Base-by-base conservation (phyloP, 2,329 filamentous ascomycete genomes). In the Zarea fungicola region DNA sequence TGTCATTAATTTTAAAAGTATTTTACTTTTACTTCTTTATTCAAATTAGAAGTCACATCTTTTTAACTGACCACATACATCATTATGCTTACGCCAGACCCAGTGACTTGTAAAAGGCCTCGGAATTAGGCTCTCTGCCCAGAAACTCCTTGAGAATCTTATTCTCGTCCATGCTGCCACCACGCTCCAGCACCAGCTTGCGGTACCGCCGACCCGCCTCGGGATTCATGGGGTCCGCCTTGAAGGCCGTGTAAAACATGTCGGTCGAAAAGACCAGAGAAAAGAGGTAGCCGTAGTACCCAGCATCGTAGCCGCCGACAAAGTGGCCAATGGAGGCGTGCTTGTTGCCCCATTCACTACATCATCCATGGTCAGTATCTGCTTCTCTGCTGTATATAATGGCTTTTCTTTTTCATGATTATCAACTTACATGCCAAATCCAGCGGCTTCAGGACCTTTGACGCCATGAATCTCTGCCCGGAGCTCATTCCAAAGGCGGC, bases 171-270 rank as follows among this genome's bases (percentile, higher is more conserved):
- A 85, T 83, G 57, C 80, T 84, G 1, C 88, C 88, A 31, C 88
- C 88, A 55, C 80, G 81, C 70, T 91, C 85, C 5, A 93, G 72
- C 19, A 93, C 87, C 0, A 81, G 86, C 65, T 89, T 84, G 47
- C 88, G 77, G 69, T 92, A 93, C 51, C 87, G 70, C 13, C 87
- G 75, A 2, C 88, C 88, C 62, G 89, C 81, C 55, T 77, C 78
- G 26, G 75, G 76, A 63, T 90, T 80, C 87, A 92, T 90, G 0
- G 88, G 88, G 63, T 91, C 75, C 57, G 79, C 74, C 71, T 85
- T 84, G 71, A 93, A 93, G 40, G 87, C 83, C 0, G 78, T 78
- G 68, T 88, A 83, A 74, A 92, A 95, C 87, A 95, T 92, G 66
- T 95, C 88, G 22, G 85, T 79, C 19, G 83, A 87, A 69, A 91